Percentiles rank a stretch among this genome's conserved stretches.
These are phyloP conservation scores for Fragaria vesca DNA, from an alignment of 306 rosid species.

Conservation along the genomic window DNA sequence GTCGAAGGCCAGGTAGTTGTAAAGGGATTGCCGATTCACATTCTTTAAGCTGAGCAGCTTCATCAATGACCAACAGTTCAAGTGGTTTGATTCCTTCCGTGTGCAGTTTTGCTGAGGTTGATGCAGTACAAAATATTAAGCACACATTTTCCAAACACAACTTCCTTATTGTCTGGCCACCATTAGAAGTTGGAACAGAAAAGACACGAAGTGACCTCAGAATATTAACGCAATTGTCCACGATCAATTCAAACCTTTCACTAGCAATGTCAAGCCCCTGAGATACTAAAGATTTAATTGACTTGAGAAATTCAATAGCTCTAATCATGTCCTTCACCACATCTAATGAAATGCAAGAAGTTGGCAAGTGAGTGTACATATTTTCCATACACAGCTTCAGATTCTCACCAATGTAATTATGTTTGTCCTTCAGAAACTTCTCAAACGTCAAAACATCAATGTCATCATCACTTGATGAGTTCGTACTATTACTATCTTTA, in stretches of 20 bases:
- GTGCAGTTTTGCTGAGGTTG: constrained; percentile 43
- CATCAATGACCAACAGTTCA: too few relatives aligned
- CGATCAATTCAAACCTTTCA: constrained; percentile 15
- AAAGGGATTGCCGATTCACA: too few relatives aligned
- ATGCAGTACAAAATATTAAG: constrained; percentile 42
- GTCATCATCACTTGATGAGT: not conserved
- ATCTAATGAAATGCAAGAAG: constrained; percentile 14
- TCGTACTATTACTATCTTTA: not conserved
- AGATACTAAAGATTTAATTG: constrained; percentile 5
- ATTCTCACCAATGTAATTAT: constrained; percentile 11
- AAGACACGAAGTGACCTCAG: constrained; percentile 30
- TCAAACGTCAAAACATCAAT: constrained; percentile 3
- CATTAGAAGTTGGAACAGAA: constrained; percentile 25
- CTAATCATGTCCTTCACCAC: constrained; percentile 25
- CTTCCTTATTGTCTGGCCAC: constrained; percentile 28
- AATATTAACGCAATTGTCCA: not conserved
- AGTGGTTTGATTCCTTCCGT: constrained; percentile 16
- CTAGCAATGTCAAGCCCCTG: constrained; percentile 4
- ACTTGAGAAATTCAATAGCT: constrained; percentile 28
- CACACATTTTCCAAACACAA: constrained; percentile 37
- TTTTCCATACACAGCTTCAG: constrained; percentile 17
- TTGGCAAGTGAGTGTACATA: constrained; percentile 33
- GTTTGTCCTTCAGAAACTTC: constrained; percentile 33
- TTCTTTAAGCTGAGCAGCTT: too few relatives aligned
- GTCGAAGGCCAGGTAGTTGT: too few relatives aligned